phyloP scores from a whole-genome alignment of 768 basidiomycete genomes.

The Galerina marginata region DNA sequence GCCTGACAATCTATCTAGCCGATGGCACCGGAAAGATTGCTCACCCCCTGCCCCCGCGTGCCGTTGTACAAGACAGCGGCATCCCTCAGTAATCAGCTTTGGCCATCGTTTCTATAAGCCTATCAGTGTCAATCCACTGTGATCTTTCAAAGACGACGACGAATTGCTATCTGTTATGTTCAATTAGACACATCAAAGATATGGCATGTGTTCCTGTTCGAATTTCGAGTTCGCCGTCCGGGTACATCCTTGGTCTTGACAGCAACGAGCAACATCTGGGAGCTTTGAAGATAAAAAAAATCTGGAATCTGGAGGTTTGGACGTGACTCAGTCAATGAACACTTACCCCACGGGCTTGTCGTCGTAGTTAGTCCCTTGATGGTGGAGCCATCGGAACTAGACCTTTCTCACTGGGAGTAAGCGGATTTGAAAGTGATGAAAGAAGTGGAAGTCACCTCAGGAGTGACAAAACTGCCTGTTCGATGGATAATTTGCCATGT shows the following conservation, averaged over 20 bases:
- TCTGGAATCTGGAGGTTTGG: no score
- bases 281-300: no score
- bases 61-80: background rate
- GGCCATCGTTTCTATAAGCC: no score
- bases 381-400: background rate
- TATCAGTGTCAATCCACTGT: no score
- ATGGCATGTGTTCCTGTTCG: background rate
- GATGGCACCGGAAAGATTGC: conserved; percentile 9
- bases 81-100: no score
- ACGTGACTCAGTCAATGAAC: no score
- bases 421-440: background rate
- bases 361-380: background rate
- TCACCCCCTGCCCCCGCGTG: background rate
- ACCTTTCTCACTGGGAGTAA: background rate
- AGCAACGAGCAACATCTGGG: no score
- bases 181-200: background rate
- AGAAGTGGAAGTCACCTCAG: background rate
- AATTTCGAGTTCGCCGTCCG: background rate
- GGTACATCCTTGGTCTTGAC: no score
- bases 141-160: no score
- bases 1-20: background rate
- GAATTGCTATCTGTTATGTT: background rate
- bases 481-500: background rate
- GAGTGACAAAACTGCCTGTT: background rate
- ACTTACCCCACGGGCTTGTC: no score